Conservation (phyloP, 2,329 filamentous ascomycete genomes). For the Hansfordia pulvinata region DNA sequence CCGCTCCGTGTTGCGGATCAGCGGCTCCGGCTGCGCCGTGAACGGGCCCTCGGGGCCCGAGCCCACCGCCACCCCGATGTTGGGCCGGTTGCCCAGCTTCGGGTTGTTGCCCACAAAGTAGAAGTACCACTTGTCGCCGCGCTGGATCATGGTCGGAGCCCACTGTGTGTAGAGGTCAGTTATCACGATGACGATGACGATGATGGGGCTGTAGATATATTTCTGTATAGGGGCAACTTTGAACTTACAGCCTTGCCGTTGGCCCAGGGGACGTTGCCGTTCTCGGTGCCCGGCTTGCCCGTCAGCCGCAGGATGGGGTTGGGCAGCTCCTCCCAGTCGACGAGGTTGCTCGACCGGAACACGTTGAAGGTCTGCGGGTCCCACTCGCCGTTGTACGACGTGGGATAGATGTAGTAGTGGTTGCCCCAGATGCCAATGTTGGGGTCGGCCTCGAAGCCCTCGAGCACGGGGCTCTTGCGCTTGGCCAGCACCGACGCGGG, state of each 20-base stretch:
- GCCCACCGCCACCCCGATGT: slow-evolving; percentile 46
- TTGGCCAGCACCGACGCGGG: slow-evolving; percentile 2
- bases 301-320: slow-evolving; percentile 29
- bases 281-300: slow-evolving; percentile 28
- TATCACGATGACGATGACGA: too few relatives aligned
- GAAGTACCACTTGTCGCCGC: slow-evolving; percentile 49
- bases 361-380: slow-evolving; percentile 30
- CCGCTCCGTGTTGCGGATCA: slow-evolving; percentile 37
- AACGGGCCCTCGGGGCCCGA: slow-evolving; percentile 47
- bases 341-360: slow-evolving; percentile 30
- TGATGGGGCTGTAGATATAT: too few relatives aligned
- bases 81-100: slow-evolving; percentile 36
- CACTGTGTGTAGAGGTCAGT: too few relatives aligned
- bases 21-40: slow-evolving; percentile 34
- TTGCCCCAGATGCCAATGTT: slow-evolving; percentile 28
- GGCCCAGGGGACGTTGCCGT: slow-evolving; percentile 47
- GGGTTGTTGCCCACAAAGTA: slow-evolving; percentile 43
- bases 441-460: slow-evolving; percentile 28
- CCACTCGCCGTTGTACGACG: slow-evolving; percentile 30
- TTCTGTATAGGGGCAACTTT: too few relatives aligned
- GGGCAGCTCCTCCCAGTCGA: slow-evolving; percentile 23
- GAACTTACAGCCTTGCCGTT: slow-evolving; percentile 52
- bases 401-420: slow-evolving; percentile 32
- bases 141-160: slow-evolving; percentile 49
- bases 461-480: slow-evolving; percentile 20